Conservation (phyloP, 2,329 filamentous ascomycete genomes). For the Myriosclerotinia duriaeana region DNA sequence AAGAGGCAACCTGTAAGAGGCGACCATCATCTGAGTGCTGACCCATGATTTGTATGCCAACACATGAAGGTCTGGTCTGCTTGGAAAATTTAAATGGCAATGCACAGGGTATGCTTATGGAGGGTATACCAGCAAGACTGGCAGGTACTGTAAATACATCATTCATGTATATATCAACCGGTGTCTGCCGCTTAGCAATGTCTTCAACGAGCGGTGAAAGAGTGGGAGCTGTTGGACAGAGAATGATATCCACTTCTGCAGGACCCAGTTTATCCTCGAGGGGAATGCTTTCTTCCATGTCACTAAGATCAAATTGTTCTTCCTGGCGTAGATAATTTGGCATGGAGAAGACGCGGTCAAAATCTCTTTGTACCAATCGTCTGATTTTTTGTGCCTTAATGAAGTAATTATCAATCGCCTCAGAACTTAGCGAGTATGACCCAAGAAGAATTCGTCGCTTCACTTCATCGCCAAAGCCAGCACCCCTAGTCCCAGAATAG, state of each 20-base stretch:
- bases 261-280: conserved; percentile 58
- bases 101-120: conserved; percentile 73
- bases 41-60: conserved; percentile 74
- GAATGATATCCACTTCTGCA: conserved; percentile 74
- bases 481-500: conserved; percentile 72
- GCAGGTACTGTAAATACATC: conserved; percentile 96
- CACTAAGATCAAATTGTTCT: conserved; percentile 57
- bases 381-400: conserved; percentile 88
- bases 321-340: conserved; percentile 65
- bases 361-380: conserved; percentile 79
- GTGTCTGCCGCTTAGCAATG: conserved; percentile 50
- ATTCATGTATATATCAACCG: conserved; percentile 80
- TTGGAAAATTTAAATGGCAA: conserved; percentile 36
- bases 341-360: conserved; percentile 72
- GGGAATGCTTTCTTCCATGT: conserved; percentile 54
- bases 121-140: conserved; percentile 85
- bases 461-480: conserved; percentile 81
- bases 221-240: conserved; percentile 84
- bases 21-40: conserved; percentile 75
- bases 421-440: conserved; percentile 84
- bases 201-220: conserved; percentile 65
- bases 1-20: conserved; percentile 56
- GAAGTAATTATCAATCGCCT: conserved; percentile 95
- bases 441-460: conserved; percentile 84
- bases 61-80: conserved; percentile 42